Evolutionary conservation across 164 flowering plant species (phyloP).

Genomic region (Aristolochia fimbriata): DNA sequence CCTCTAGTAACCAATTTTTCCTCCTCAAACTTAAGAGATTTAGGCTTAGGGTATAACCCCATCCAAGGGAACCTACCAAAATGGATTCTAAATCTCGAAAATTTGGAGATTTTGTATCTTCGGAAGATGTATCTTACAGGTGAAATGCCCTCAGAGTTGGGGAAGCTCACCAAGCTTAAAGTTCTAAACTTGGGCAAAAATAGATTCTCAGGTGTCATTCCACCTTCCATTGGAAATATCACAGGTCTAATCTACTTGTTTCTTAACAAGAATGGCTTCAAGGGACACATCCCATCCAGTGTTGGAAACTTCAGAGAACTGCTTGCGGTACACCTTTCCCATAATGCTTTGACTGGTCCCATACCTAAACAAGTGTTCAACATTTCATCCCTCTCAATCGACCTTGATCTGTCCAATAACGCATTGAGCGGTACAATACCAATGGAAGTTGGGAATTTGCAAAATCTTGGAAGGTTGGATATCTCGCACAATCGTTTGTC

Average conservation of each 20-base stretch:
- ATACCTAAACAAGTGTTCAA: slow-evolving; percentile 8
- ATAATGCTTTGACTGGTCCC: background rate
- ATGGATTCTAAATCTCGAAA: too few relatives aligned
- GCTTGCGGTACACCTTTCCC: background rate
- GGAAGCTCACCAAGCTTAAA: slow-evolving; percentile 14
- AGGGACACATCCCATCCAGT: background rate
- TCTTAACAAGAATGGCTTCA: background rate
- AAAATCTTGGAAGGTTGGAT: background rate
- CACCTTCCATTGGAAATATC: slow-evolving; percentile 37
- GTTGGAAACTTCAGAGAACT: background rate
- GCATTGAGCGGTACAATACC: slow-evolving; percentile 7
- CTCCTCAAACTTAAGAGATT: slow-evolving; percentile 21
- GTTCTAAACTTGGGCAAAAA: slow-evolving; percentile 29
- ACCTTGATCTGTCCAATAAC: slow-evolving; percentile 10
- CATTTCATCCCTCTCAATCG: slow-evolving; percentile 3
- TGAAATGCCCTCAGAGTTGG: background rate
- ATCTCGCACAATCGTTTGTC: background rate
- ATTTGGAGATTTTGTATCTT: too few relatives aligned
- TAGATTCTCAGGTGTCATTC: slow-evolving; percentile 29
- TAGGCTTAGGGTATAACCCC: slow-evolving; percentile 7
- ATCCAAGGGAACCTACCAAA: too few relatives aligned
- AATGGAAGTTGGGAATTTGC: background rate
- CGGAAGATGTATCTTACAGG: too few relatives aligned
- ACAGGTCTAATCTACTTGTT: slow-evolving; percentile 12
- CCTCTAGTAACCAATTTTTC: slow-evolving; percentile 28